Percentiles rank a stretch among this genome's conserved stretches.
Evolutionary conservation across 177 flowering plant species (phyloP).

Genomic region (Vitis hybrid): DNA sequence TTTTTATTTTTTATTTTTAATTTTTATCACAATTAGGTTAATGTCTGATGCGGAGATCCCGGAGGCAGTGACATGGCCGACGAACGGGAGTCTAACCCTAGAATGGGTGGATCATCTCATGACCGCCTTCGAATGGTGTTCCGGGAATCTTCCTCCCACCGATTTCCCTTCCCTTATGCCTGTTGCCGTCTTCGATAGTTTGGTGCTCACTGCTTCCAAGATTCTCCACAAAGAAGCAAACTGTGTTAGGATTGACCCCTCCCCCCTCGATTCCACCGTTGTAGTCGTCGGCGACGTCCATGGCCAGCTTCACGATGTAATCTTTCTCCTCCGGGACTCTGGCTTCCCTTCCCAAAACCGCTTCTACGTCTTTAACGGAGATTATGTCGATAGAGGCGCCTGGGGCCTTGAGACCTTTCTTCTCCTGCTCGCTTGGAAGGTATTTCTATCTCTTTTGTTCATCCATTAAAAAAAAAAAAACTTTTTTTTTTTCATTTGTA

Average conservation of each 20-base stretch:
- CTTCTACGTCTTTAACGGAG: constrained; percentile 87
- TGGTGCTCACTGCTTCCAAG: constrained; percentile 72
- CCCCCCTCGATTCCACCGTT: constrained; percentile 37
- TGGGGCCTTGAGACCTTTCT: constrained; percentile 96
- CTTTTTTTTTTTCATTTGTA: not conserved
- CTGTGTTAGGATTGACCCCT: constrained; percentile 52
- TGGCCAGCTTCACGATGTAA: constrained; percentile 84
- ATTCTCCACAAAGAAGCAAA: constrained; percentile 89
- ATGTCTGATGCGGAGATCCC: too few species aligned
- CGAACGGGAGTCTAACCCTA: constrained; percentile 35
- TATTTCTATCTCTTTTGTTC: constrained; percentile 7
- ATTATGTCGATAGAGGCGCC: constrained; percentile 95
- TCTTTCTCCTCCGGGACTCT: constrained; percentile 57
- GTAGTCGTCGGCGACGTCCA: constrained; percentile 93
- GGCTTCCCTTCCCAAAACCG: constrained; percentile 69
- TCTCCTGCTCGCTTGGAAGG: constrained; percentile 90
- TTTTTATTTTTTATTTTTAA: too few species aligned
- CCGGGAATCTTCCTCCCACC: constrained; percentile 54
- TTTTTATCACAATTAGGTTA: too few species aligned
- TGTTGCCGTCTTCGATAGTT: constrained; percentile 58
- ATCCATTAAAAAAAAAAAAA: too few species aligned
- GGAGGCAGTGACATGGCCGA: constrained; percentile 50
- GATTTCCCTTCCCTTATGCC: constrained; percentile 69
- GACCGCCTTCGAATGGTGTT: constrained; percentile 71
- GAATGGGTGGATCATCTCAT: constrained; percentile 62